Evolutionary conservation across 331 rosid genomes (phyloP), one percentile per base, ranked within the genome.

Genomic region (Rosa hybrid): DNA sequence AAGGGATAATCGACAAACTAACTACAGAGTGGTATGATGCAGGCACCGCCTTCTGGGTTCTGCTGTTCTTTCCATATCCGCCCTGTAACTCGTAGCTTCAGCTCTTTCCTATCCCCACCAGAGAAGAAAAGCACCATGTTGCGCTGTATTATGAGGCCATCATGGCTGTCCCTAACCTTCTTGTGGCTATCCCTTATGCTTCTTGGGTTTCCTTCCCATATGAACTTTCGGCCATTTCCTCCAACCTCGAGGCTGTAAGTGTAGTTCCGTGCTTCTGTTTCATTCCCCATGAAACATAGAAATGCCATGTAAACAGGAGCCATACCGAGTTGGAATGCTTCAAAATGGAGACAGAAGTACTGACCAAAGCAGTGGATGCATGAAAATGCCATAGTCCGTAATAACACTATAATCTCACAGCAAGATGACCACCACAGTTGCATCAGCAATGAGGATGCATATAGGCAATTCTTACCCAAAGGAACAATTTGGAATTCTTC

Each of bases 221-320:
- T 89, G 56, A 87, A 82, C 78, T 91, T 91, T 6, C 96, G 88
- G 25, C 88, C 90, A 39, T 80, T 86, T 80, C 90, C 93, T 62
- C 93, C 96, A 44, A 91, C 96, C 83, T 91, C 93, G 4, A 91
- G 82, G 84, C 93, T 91, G 78, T 89, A 91, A 83, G 85, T 81
- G 89, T 89, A 89, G 86, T 82, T 91, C 46, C 88, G 74, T 1
- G 96, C 92, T 20, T 91, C 93, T 80, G 88, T 82, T 77, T 89
- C 96, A 12, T 89, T 89, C 0, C 96, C 96, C 93, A 91, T 91
- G 91, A 91, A 89, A 11, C 96, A 92, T 27, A 91, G 92, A 86
- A 91, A 91, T 1, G 93, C 93, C 96, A 91, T 91, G 83, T 91
- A 91, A 60, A 88, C 96, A 1, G 96, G 94, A 71, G 92, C 94